Conservation (phyloP, 805 yeast species). For the Helenozyma baotianmanensis region DNA sequence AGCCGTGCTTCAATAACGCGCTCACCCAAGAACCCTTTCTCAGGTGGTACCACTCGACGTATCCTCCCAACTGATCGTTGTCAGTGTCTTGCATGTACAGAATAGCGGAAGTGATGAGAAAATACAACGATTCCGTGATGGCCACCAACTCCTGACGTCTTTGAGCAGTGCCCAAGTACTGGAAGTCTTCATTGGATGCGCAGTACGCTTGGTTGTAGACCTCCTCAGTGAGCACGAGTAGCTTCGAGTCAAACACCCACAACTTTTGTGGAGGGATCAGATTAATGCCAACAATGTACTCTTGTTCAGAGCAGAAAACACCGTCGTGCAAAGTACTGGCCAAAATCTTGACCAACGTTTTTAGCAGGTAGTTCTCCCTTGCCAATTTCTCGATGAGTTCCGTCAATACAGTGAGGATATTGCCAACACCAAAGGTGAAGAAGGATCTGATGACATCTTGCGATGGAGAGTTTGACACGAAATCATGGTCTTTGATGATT, state of each 20-base stretch:
- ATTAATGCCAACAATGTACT: constrained; percentile 26
- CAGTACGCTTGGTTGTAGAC: constrained; percentile 27
- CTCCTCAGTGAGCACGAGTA: constrained; percentile 37
- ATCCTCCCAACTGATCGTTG: constrained; percentile 24
- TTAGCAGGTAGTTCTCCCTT: constrained; percentile 13
- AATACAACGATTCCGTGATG: constrained; percentile 30
- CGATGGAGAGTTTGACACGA: constrained; percentile 3
- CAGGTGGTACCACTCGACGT: constrained; percentile 29
- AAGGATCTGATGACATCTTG: constrained; percentile 23
- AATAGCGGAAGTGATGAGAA: constrained; percentile 32
- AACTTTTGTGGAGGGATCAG: constrained; percentile 27
- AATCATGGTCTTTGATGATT: constrained; percentile 5
- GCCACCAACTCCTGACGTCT: constrained; percentile 19
- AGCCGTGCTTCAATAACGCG: constrained; percentile 46
- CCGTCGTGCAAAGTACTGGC: constrained; percentile 27
- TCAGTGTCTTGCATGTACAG: constrained; percentile 27
- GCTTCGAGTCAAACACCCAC: constrained; percentile 47
- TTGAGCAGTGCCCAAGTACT: constrained; percentile 11
- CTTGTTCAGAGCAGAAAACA: constrained; percentile 36
- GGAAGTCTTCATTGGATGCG: constrained; percentile 4
- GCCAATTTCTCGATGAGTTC: constrained; percentile 20
- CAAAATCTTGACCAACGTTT: constrained; percentile 18
- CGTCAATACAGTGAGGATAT: constrained; percentile 26
- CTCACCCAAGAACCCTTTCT: constrained; percentile 52
- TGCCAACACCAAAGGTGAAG: constrained; percentile 20